Conservation (phyloP, 768 basidiomycete genomes). For the Holtermanniella nyarrowii region DNA sequence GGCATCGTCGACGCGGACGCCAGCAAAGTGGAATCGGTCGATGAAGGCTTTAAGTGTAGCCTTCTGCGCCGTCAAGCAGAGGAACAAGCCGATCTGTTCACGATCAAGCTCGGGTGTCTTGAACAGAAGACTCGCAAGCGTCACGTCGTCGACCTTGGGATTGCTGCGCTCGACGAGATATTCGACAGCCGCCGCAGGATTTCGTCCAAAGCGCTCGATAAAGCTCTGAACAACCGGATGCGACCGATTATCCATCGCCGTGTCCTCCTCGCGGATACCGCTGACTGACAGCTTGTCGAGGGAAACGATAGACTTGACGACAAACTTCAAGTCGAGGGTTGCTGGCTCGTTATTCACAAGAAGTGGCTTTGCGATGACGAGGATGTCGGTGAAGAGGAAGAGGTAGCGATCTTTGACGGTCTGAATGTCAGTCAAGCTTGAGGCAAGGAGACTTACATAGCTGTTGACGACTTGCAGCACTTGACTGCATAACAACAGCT, state of each 20-base stretch:
- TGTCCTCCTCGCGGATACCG: conserved; percentile 22
- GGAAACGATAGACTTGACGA: conserved; percentile 81
- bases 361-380: conserved; percentile 85
- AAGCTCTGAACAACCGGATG: conserved; percentile 63
- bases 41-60: conserved; percentile 70
- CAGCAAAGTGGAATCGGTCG: conserved; percentile 75
- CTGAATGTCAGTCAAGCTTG: conserved; percentile 43
- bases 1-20: conserved; percentile 76
- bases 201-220: conserved; percentile 64
- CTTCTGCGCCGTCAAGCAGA: conserved; percentile 57
- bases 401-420: conserved; percentile 92
- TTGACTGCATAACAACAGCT: conserved; percentile 69
- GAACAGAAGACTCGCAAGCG: conserved; percentile 65
- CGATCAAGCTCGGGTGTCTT: conserved; percentile 74
- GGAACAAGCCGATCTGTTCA: conserved; percentile 69
- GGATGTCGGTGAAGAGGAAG: conserved; percentile 92
- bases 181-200: conserved; percentile 70
- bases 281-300: conserved; percentile 44
- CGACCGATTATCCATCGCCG: conserved; percentile 24
- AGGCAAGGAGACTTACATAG: conserved; percentile 33
- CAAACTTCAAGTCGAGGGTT: conserved; percentile 62
- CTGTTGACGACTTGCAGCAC: conserved; percentile 88
- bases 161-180: conserved; percentile 55
- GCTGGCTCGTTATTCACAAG: conserved; percentile 47
- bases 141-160: conserved; percentile 55